Conservation (phyloP, 108 stramenopile genomes). For the Nitzschia sp. region DNA sequence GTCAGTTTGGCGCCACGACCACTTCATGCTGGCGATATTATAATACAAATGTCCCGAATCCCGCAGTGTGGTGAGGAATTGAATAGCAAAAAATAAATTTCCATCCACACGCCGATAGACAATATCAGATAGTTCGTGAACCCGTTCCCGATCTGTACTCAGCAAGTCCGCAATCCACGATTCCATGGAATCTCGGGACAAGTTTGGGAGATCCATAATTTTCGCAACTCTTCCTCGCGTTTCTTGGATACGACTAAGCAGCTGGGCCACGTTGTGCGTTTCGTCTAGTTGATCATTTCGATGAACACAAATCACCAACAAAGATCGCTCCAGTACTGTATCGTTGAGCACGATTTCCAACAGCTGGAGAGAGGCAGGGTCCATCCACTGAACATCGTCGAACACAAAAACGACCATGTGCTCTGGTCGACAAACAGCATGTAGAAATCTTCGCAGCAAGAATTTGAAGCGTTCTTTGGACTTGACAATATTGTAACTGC, state of each 20-base stretch:
- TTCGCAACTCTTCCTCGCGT: no score
- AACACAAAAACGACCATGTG: neutral
- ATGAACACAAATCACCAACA: conserved; percentile 44
- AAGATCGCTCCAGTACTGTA: neutral
- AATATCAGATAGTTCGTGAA: conserved; percentile 3
- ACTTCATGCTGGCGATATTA: neutral
- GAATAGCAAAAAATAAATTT: conserved; percentile 7
- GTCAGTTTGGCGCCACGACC: conserved; percentile 1
- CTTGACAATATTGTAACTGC: conserved; percentile 3
- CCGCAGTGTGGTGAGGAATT: conserved; percentile 1
- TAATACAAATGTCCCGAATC: neutral
- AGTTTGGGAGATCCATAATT: neutral
- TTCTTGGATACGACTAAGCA: neutral
- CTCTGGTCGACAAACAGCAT: conserved; percentile 14
- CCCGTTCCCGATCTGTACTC: neutral
- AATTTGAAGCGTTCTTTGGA: conserved; percentile 14
- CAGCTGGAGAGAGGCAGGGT: conserved; percentile 10
- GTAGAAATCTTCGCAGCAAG: conserved; percentile 7
- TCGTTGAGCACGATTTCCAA: conserved; percentile 5
- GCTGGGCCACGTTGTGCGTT: neutral
- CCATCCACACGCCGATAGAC: neutral
- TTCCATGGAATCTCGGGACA: neutral
- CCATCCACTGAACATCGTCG: conserved; percentile 12
- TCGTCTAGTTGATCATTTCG: conserved; percentile 46
- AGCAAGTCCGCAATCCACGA: neutral